phyloP scores from a whole-genome alignment of 2,329 filamentous ascomycete genomes.

The Fusarium kyushuense region DNA sequence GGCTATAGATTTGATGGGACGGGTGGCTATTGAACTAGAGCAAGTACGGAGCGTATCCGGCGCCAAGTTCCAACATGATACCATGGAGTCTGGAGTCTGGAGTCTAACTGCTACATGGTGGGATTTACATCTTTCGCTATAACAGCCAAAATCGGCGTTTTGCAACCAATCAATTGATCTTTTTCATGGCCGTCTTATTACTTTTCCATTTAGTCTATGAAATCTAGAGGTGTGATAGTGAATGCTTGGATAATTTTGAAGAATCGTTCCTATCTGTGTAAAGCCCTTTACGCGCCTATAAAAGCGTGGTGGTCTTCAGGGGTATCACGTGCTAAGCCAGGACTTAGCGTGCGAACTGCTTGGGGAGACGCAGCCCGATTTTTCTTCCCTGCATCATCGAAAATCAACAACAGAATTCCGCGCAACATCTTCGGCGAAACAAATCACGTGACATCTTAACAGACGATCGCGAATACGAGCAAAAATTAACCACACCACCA shows the following conservation, averaged over 20 bases:
- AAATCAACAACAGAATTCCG: constrained; percentile 34
- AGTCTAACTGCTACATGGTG: constrained; percentile 34
- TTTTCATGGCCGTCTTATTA: background rate
- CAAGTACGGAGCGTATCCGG: constrained; percentile 35
- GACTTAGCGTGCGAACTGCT: constrained; percentile 41
- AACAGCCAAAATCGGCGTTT: constrained; percentile 26
- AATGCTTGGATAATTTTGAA: background rate
- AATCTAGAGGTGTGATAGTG: background rate
- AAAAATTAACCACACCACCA: constrained; percentile 45
- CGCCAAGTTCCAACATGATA: constrained; percentile 52
- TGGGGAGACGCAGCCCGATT: constrained; percentile 39
- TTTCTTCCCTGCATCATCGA: constrained; percentile 50
- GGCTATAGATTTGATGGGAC: constrained; percentile 29
- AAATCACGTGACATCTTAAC: constrained; percentile 51
- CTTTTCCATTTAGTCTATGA: background rate
- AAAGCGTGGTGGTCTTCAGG: constrained; percentile 40
- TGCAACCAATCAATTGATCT: constrained; percentile 7
- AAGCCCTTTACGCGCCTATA: constrained; percentile 22
- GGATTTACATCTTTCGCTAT: constrained; percentile 27
- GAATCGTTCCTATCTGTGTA: background rate
- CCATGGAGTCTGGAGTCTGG: constrained; percentile 51
- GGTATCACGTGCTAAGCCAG: constrained; percentile 49
- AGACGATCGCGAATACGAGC: constrained; percentile 45
- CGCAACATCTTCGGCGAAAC: constrained; percentile 37
- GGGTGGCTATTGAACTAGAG: constrained; percentile 33